Conservation (phyloP, 768 basidiomycete species). For the Antrodiella citrinella region DNA sequence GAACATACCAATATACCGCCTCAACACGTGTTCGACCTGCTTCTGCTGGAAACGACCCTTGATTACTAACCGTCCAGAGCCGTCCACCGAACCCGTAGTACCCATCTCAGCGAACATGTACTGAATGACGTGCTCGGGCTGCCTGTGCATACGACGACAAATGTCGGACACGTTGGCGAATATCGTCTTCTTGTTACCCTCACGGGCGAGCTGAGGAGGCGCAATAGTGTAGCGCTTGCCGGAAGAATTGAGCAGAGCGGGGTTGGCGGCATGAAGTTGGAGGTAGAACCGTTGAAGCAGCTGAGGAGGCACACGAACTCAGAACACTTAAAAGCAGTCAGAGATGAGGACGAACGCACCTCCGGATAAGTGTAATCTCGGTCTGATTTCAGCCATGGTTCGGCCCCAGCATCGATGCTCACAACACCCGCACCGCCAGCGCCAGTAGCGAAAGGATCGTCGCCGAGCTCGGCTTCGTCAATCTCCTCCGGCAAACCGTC, state of each 20-base stretch:
- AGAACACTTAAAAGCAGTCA: constrained; percentile 1
- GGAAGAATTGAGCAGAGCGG: constrained; percentile 73
- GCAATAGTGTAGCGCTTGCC: constrained; percentile 97
- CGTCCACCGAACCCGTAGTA: constrained; percentile 94
- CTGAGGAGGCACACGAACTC: constrained; percentile 28
- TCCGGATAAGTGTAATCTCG: constrained; percentile 96
- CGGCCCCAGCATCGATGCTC: constrained; percentile 65
- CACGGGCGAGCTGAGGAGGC: constrained; percentile 87
- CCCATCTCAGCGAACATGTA: constrained; percentile 98
- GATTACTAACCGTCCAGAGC: constrained; percentile 86
- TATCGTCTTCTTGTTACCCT: constrained; percentile 96
- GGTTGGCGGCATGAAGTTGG: constrained; percentile 89
- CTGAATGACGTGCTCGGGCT: constrained; percentile 96
- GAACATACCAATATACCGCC: constrained; percentile 90
- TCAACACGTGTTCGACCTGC: constrained; percentile 93
- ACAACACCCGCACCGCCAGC: constrained; percentile 38
- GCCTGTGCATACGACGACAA: constrained; percentile 96
- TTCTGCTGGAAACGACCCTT: constrained; percentile 98
- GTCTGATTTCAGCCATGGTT: constrained; percentile 88
- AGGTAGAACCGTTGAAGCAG: constrained; percentile 90
- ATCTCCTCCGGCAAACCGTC: constrained; percentile 58
- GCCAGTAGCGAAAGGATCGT: constrained; percentile 69
- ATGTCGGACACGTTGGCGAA: constrained; percentile 97
- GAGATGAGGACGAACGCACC: constrained; percentile 32
- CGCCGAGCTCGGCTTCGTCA: constrained; percentile 82